Percentiles rank a stretch among this genome's conserved stretches.
phyloP scores from a whole-genome alignment of 495 filamentous ascomycete species.

The Astrothelium subdiscretum region DNA sequence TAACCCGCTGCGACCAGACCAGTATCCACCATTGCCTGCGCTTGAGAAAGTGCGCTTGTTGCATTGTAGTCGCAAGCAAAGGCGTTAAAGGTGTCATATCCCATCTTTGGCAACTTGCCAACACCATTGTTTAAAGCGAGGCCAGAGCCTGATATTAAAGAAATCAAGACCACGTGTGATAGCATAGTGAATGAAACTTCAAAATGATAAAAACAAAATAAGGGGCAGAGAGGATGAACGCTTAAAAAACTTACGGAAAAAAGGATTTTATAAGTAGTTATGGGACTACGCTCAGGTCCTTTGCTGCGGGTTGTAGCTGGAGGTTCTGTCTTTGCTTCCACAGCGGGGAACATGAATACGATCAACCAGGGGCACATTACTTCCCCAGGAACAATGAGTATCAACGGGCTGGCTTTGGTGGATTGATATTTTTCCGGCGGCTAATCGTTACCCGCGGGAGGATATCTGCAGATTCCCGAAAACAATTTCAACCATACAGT shows the following conservation, averaged over 20 bases:
- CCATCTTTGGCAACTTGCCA: slow-evolving; percentile 13
- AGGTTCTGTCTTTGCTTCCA: background rate
- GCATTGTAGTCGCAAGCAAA: slow-evolving; percentile 16
- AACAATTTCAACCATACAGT: background rate
- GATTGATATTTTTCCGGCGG: background rate
- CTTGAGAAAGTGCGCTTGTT: slow-evolving; percentile 8
- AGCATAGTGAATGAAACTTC: background rate
- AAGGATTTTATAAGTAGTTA: background rate
- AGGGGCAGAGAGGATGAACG: background rate
- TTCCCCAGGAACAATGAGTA: background rate
- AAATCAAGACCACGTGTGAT: background rate
- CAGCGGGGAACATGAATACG: background rate
- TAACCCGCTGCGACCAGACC: slow-evolving; percentile 15
- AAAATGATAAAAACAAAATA: background rate
- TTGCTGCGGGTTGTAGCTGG: background rate
- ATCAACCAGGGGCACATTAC: background rate
- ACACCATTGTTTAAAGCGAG: slow-evolving; percentile 14
- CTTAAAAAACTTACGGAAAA: background rate
- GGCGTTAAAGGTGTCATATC: slow-evolving; percentile 17
- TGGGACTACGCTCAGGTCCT: too few relatives aligned
- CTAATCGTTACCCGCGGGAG: background rate
- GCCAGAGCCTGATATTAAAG: background rate
- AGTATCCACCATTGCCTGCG: slow-evolving; percentile 9
- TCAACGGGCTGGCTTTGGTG: background rate
- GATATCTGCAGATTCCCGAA: background rate